Evolutionary conservation across 1,284 basidiomycete genomes (phyloP), one percentile per base, ranked within the genome.

Genomic region (Irpex lacteus): DNA sequence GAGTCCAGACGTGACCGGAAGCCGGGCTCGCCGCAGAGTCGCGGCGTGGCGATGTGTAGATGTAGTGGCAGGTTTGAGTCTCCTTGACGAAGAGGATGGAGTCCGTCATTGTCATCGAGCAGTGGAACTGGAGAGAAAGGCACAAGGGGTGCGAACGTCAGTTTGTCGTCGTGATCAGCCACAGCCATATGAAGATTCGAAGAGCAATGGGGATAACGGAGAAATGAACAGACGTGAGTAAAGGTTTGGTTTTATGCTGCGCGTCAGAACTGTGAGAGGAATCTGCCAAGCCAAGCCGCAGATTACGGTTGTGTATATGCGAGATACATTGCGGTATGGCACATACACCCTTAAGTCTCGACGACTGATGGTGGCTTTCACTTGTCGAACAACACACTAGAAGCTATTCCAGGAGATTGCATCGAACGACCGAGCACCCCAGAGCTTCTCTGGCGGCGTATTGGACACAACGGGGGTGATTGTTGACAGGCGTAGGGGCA

Each of bases 11-110:
- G 85, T 55, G 91, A 91, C 74, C 84, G 89, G 80, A 98, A 98
- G 6, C 95, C 93, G 11, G 95, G 95, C 71, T 96, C 90, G 63
- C 88, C 87, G 73, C 96, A 98, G 21, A 98, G 82, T 63, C 95
- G 90, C 37, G 96, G 95, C 0, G 95, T 96, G 75, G 97, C 91
- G 64, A 98, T 89, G 68, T 97, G 91, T 63, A 98, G 59, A 97
- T 87, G 75, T 98, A 98, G 70, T 91, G 89, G 77, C 96, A 94
- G 36, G 90, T 96, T 72, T 91, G 91, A 19, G 94, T 85, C 80
- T 98, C 96, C 74, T 96, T 95, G 71, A 98, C 89, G 72, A 96
- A 90, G 61, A 94, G 85, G 71, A 98, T 94, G 13, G 85, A 86
- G 77, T 94, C 91, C 49, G 91, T 87, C 77, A 91, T 91, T 62